A percentile compares a stretch with the other conserved stretches of the same genome.
These are phyloP conservation scores for Quercus ilex DNA, from an alignment of 306 rosid species.

Conservation along the genomic window DNA sequence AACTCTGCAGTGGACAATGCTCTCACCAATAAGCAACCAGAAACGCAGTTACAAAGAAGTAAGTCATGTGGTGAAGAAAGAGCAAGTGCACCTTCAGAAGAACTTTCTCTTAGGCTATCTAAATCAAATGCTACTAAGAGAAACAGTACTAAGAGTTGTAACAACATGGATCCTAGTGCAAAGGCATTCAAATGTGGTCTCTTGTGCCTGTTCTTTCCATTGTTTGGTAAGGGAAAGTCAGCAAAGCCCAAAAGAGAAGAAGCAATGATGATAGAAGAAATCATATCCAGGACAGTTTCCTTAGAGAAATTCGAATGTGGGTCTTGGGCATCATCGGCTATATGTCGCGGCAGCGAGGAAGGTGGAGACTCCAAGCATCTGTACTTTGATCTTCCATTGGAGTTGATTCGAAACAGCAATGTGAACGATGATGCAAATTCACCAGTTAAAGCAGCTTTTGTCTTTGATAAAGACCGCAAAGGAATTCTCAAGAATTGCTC, in stretches of 20 bases:
- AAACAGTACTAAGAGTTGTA: conserved; percentile 10
- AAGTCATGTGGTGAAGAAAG: conserved; percentile 72
- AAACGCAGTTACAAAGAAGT: conserved; percentile 40
- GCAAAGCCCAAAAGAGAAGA: conserved; percentile 37
- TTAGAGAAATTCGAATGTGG: conserved; percentile 90
- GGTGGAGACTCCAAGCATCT: conserved; percentile 33
- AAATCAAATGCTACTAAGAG: conserved; percentile 28
- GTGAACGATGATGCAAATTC: conserved; percentile 43
- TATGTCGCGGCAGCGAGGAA: conserved; percentile 33
- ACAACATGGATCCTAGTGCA: conserved; percentile 14
- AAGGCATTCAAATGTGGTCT: conserved; percentile 63
- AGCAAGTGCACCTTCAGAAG: conserved; percentile 37
- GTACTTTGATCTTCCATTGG: conserved; percentile 78
- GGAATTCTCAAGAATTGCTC: conserved; percentile 57
- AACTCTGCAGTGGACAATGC: conserved; percentile 14
- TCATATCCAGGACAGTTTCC: conserved; percentile 72
- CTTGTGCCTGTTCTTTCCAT: conserved; percentile 61
- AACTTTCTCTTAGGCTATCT: conserved; percentile 48
- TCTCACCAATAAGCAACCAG: conserved; percentile 18
- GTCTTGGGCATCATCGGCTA: conserved; percentile 83
- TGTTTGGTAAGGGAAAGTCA: conserved; percentile 47
- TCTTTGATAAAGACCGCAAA: conserved; percentile 48
- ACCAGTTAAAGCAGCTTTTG: conserved; percentile 42
- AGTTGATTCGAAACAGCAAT: conserved; percentile 42
- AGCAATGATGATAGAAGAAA: conserved; percentile 7